phyloP scores from a whole-genome alignment of 2,329 filamentous ascomycete species.

The Sarocladiaceae sp. region DNA sequence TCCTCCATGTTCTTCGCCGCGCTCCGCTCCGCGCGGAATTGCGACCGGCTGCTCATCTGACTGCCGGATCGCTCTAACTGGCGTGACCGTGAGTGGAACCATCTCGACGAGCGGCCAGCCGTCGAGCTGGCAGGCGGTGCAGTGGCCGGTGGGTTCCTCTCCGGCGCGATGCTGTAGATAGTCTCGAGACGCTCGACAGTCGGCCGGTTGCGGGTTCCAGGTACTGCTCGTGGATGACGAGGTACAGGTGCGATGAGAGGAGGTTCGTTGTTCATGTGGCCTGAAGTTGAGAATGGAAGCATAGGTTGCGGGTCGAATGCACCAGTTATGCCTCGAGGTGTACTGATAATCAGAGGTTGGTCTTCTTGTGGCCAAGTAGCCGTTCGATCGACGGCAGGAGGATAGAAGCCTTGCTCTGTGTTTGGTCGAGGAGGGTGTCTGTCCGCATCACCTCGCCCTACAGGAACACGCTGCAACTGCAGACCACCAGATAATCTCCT shows the following conservation, averaged over 20 bases:
- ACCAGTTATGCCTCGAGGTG: slow-evolving; percentile 50
- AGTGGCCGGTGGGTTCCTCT: background rate
- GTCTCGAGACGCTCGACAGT: slow-evolving; percentile 52
- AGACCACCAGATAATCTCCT: slow-evolving; percentile 40
- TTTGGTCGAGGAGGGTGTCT: background rate
- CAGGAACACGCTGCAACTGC: slow-evolving; percentile 34
- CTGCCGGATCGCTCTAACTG: slow-evolving; percentile 23
- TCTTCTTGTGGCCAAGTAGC: slow-evolving; percentile 31
- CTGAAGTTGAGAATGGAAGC: slow-evolving; percentile 14
- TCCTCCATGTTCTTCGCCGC: slow-evolving; percentile 60
- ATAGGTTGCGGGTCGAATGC: slow-evolving; percentile 37
- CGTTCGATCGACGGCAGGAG: slow-evolving; percentile 13
- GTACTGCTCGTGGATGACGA: slow-evolving; percentile 41
- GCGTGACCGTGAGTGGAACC: slow-evolving; percentile 24
- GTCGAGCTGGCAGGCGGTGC: background rate
- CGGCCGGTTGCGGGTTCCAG: slow-evolving; percentile 32
- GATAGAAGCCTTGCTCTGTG: slow-evolving; percentile 18
- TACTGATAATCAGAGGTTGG: slow-evolving; percentile 57
- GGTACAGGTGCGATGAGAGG: slow-evolving; percentile 50
- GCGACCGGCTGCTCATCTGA: slow-evolving; percentile 41
- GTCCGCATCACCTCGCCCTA: slow-evolving; percentile 25
- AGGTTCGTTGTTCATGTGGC: slow-evolving; percentile 31
- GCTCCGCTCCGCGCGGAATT: slow-evolving; percentile 55
- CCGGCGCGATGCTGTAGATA: slow-evolving; percentile 38
- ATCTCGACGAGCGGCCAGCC: background rate